Evolutionary conservation across 164 flowering plant species (phyloP), one percentile per base, ranked within the genome.

Genomic region (Aristolochia californica): DNA sequence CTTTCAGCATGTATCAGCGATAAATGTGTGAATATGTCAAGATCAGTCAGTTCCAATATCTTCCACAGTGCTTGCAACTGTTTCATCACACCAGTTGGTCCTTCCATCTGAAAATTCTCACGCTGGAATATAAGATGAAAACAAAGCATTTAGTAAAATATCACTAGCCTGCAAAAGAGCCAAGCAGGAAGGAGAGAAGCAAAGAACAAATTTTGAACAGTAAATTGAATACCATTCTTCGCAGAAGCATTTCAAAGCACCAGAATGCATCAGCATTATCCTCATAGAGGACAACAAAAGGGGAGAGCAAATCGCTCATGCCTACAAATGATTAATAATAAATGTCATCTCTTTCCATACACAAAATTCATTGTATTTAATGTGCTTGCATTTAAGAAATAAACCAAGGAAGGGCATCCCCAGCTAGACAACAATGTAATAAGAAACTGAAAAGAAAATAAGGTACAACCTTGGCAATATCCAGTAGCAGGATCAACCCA

Each of bases 401-500:
- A 40, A 17, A 50, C 23, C 15, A 26, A 20, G 27, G 11, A 15
- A 8, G 12, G 24, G 21, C 40, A 34, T 34, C 40, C 3, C 40
- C 40, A 5, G 40, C 40, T 7, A 34, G 40, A 34, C 40, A 34
- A n/a, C 10, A 55, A 28, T 26, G 13, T 15, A 15, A 10, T 48
- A 60, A 15, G 21, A 51, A 24, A 40, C 23, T 43, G 60, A 57
- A 57, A 50, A 57, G 22, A 24, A 38, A 48, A 60, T 23, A 61
- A 22, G 27, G 24, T n/a, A 66, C 52, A 67, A 87, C 96, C 96
- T 88, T 88, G 96, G 69, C 96, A 88, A 66, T 88, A 88, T 55
- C 96, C 96, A 53, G 96, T 88, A 64, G 78, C 81, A 55, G 96
- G 96, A 77, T 88, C 93, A 73, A 88, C 87, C 96, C 96, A 88